These are phyloP conservation scores for Simplicillium aogashimaense DNA, from an alignment of 2,329 filamentous ascomycete genomes.

Conservation along the genomic window DNA sequence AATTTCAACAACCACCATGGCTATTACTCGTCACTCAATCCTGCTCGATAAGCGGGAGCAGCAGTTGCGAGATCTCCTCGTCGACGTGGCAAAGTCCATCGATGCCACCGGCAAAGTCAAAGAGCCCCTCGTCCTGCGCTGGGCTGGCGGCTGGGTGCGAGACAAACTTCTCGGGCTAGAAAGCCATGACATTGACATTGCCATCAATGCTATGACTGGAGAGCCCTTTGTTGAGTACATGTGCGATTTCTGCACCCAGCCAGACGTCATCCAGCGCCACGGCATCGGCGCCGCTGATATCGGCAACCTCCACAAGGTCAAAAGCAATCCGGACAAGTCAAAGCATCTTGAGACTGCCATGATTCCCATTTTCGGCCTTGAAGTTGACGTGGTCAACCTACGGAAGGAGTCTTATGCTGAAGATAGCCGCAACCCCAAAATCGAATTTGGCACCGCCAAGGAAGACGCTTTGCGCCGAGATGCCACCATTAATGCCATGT, in stretches of 20 bases:
- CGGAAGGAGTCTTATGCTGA: conserved; percentile 84
- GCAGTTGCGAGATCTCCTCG: conserved; percentile 63
- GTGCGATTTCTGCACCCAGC: conserved; percentile 54
- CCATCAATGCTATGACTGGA: conserved; percentile 79
- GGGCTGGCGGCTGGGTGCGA: conserved; percentile 81
- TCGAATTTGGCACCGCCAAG: conserved; percentile 87
- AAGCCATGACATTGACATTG: conserved; percentile 76
- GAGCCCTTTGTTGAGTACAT: conserved; percentile 63
- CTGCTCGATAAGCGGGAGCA: conserved; percentile 60
- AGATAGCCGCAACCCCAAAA: conserved; percentile 80
- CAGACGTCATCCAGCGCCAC: conserved; percentile 53
- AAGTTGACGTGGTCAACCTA: conserved; percentile 90
- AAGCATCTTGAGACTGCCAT: conserved; percentile 93
- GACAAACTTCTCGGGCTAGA: conserved; percentile 67
- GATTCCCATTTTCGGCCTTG: conserved; percentile 72
- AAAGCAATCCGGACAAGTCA: conserved; percentile 88
- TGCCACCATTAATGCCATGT: conserved; percentile 90
- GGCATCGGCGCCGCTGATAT: conserved; percentile 47
- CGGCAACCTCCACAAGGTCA: conserved; percentile 76
- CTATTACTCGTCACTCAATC: conserved; percentile 17
- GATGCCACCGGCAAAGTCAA: conserved; percentile 36
- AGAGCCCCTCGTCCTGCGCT: conserved; percentile 57
- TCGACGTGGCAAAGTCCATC: conserved; percentile 65
- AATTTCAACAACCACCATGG: conserved; percentile 10
- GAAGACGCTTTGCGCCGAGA: conserved; percentile 87